Conservation (phyloP, 805 yeast genomes). For the Lipomyces starkeyi region DNA sequence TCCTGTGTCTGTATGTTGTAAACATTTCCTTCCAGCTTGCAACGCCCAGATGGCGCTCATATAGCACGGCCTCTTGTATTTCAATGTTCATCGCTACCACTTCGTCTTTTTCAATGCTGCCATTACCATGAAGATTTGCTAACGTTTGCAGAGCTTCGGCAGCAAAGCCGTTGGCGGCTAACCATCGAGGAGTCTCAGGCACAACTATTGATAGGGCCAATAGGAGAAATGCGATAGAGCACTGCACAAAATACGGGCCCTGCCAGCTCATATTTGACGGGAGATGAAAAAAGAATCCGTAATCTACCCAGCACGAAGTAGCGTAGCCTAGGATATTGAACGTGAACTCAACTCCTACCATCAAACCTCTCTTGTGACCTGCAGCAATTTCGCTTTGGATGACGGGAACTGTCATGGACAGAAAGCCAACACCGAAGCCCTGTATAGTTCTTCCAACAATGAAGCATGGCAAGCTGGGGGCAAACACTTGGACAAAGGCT, state of each 20-base stretch:
- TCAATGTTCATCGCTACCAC: conserved; percentile 62
- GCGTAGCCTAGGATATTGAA: conserved; percentile 84
- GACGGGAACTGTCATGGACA: conserved; percentile 82
- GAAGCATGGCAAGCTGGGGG: conserved; percentile 59
- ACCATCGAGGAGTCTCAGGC: conserved; percentile 90
- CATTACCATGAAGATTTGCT: conserved; percentile 79
- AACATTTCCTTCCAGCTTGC: conserved; percentile 74
- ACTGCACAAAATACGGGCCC: conserved; percentile 75
- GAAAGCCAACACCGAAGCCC: conserved; percentile 85
- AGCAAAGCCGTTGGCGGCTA: conserved; percentile 75
- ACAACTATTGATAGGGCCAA: conserved; percentile 75
- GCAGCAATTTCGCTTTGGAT: conserved; percentile 89
- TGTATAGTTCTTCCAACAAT: conserved; percentile 74
- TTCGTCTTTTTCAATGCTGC: conserved; percentile 67
- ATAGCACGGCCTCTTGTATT: conserved; percentile 58
- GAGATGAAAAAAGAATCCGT: conserved; percentile 64
- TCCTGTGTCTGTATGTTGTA: conserved; percentile 63
- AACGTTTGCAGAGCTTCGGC: conserved; percentile 85
- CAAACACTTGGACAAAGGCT: conserved; percentile 70
- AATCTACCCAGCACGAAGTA: conserved; percentile 85
- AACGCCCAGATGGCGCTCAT: conserved; percentile 81
- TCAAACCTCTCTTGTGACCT: conserved; percentile 78
- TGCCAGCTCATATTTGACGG: conserved; percentile 73
- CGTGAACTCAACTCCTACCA: conserved; percentile 85
- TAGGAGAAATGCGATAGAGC: conserved; percentile 69